Conservation (phyloP, 192 early-diverging fungal species). For the Diversispora eburnea region DNA sequence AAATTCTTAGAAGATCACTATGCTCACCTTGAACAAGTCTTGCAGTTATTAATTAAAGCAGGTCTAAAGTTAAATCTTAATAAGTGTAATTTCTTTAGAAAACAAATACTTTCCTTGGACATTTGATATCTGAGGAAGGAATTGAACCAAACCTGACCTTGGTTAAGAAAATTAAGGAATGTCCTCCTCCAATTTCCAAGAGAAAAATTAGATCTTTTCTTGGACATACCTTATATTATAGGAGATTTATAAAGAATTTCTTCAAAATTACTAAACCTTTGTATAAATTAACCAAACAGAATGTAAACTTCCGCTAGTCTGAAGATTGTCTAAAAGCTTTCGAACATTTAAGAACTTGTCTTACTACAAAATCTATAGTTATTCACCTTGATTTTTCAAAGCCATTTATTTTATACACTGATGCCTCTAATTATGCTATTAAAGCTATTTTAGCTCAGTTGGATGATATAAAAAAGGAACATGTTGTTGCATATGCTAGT, state of each 20-base stretch:
- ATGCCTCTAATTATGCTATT: not conserved
- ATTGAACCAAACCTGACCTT: not conserved
- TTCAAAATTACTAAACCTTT: not conserved
- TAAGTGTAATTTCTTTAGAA: not conserved
- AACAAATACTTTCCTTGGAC: not conserved
- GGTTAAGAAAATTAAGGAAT: not conserved
- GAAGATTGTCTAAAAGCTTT: not conserved
- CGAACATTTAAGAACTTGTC: not conserved
- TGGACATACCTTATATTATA: not conserved
- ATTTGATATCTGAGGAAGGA: not conserved
- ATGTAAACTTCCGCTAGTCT: not conserved
- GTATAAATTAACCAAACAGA: not conserved
- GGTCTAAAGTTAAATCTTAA: not conserved
- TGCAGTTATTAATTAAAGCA: not conserved
- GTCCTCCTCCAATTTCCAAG: not conserved
- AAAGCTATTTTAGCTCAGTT: not conserved
- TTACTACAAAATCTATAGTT: not conserved
- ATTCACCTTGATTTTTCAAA: not conserved
- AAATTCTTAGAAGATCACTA: conserved; percentile 28
- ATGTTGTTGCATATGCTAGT: not conserved
- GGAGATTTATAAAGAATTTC: not conserved
- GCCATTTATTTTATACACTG: not conserved
- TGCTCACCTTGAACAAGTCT: not conserved
- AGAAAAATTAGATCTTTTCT: not conserved
- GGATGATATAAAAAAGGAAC: conserved; percentile 2